Evolutionary conservation across 192 early-diverging fungal species (phyloP).

Genomic region (Mycoemilia scoparia): DNA sequence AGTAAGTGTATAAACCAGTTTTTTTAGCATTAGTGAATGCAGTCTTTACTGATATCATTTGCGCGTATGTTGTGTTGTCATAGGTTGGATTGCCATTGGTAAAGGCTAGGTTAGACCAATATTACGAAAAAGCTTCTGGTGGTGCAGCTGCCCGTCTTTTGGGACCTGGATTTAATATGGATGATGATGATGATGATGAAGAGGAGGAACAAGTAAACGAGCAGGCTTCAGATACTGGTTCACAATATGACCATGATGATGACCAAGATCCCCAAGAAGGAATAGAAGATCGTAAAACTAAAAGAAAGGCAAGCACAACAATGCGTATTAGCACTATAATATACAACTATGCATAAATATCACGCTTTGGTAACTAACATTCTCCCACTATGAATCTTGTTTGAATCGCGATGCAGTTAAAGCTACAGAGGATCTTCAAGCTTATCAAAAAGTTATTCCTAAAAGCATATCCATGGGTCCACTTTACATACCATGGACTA

Average conservation of each 20-base stretch:
- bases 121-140: conserved; percentile 39
- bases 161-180: conserved; percentile 25
- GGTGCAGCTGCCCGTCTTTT: conserved; percentile 45
- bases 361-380: too few species aligned
- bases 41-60: neutral
- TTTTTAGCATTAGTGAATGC: neutral
- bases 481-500: conserved; percentile 47
- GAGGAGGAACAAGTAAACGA: neutral
- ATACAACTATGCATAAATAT: too few species aligned
- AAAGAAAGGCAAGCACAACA: too few species aligned
- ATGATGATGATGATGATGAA: neutral
- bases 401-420: conserved; percentile 7
- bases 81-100: conserved; percentile 58
- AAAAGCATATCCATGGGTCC: conserved; percentile 50
- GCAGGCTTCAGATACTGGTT: conserved; percentile 1
- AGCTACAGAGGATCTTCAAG: conserved; percentile 1
- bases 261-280: neutral
- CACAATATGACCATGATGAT: neutral
- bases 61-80: conserved; percentile 7
- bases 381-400: neutral
- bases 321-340: too few species aligned
- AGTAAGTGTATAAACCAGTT: too few species aligned
- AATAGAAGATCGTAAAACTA: neutral
- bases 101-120: conserved; percentile 51
- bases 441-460: conserved; percentile 24